phyloP scores from a whole-genome alignment of 805 yeast species.

The Teunomyces barrocoloradensis region DNA sequence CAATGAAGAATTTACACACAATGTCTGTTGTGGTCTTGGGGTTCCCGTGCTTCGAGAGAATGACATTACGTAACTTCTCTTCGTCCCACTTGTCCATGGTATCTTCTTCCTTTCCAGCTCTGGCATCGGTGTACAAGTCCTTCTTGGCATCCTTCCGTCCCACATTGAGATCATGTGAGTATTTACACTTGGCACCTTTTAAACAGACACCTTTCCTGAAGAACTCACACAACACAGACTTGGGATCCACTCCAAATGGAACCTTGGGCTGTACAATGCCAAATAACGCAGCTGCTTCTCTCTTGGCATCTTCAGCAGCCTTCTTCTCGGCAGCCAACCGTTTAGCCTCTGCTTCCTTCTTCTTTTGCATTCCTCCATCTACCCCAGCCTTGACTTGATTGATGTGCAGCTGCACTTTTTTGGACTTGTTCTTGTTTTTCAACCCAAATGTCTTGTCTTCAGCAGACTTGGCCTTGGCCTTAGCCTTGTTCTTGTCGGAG shows the following conservation, averaged over 20 bases:
- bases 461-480: conserved; percentile 59
- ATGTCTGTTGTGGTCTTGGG: conserved; percentile 91
- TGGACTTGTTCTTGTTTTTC: conserved; percentile 92
- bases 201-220: conserved; percentile 86
- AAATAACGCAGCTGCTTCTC: conserved; percentile 78
- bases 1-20: conserved; percentile 90
- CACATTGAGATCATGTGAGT: conserved; percentile 81
- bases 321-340: conserved; percentile 75
- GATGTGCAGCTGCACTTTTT: conserved; percentile 67
- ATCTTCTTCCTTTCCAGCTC: conserved; percentile 70
- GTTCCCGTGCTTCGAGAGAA: conserved; percentile 90
- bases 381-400: conserved; percentile 41
- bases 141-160: conserved; percentile 88
- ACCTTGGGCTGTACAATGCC: conserved; percentile 77
- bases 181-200: conserved; percentile 84
- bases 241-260: conserved; percentile 97
- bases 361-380: conserved; percentile 54
- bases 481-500: conserved; percentile 62
- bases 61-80: conserved; percentile 84
- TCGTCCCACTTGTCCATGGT: conserved; percentile 98
- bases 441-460: conserved; percentile 93
- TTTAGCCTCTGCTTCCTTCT: conserved; percentile 71
- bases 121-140: conserved; percentile 88
- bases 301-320: conserved; percentile 85
- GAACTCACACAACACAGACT: conserved; percentile 84